Base-by-base conservation (phyloP, 169 alveolate genomes). In the Plasmodium gallinaceum region DNA sequence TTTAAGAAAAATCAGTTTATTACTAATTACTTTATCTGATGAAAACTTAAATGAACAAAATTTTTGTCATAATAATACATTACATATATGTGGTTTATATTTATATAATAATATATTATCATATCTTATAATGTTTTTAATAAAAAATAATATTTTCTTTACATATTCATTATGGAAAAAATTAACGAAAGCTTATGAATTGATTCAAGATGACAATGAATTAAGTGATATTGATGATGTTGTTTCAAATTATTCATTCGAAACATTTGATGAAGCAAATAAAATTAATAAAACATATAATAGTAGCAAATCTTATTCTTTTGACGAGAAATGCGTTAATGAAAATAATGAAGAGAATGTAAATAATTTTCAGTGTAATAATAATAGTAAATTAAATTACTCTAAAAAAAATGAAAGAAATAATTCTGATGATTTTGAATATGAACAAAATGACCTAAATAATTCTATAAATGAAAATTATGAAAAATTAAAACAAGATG, bases 201-300 rank as follows among this genome's bases (percentile, higher is more conserved):
- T 65, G 54, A 66, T 78, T 64, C 89, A 78, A 42, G 88, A 60
- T 24, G 89, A 66, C 14, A 16, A 6, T 0, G 72, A 64, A 18
- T 22, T 78, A 22, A 48, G 70, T 43, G 89, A 78, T 45, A 65
- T 78, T 22, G 89, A 78, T 14, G 76, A 78, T 43, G 24, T 3
- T 16, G 39, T 46, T 64, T 78, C 89, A n/a, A 78, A 78, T 78
- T 65, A 65, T 78, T 78, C 89, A 8, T 78, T 78, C 51, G 48
- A 57, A 18, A 78, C 64, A 69, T 78, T 24, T 48, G 89, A 65
- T 24, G 78, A 46, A 18, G 24, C 58, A 20, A 51, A 58, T 10
- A 22, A 37, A 26, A 16, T 37, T 10, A 20, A 57, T 43, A 32
- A 42, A 48, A 46, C 39, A 12, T 42, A 43, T 64, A 42, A 58